Evolutionary conservation across 805 yeast species (phyloP), one percentile per base, ranked within the genome.

Genomic region (Yarrowia porcina): DNA sequence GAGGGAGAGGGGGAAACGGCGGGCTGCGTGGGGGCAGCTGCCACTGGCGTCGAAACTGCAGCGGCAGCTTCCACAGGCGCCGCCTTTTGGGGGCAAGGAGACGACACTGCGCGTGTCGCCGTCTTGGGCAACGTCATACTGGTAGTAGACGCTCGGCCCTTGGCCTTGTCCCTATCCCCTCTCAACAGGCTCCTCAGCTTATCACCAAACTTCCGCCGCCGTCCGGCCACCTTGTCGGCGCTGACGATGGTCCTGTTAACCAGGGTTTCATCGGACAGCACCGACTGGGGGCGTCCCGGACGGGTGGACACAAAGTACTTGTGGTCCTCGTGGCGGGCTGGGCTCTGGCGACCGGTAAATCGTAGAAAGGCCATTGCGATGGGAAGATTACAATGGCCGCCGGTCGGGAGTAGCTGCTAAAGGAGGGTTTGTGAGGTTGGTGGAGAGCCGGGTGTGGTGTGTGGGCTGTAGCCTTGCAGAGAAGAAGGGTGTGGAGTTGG

Each of bases 281-380:
- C 59, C 44, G 59, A 52, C 44, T 25, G 20, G 18, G 59, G 38
- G 13, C 49, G 49, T 8, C 61, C 61, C 12, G 61, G 61, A 9
- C 61, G 61, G 30, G 49, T 39, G 30, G 61, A 27, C 61, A 56
- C 61, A 56, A 56, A 56, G 49, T 30, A 56, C 49, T 39, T 56
- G 49, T 56, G 61, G 28, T 41, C 61, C 49, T 54, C 61, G 47
- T 56, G 47, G 38, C 61, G 47, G 49, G 49, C 36, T 10, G 47
- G 30, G 61, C 39, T 56, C 61, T 56, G 61, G 61, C 49, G 61
- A 56, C 61, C 61, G 61, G 61, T 56, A 23, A 56, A 56, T 56
- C 49, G 44, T 5, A 56, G 49, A 39, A 56, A 56, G 49, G 49
- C 61, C 61, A 56, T 56, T 39, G 49, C 18, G 18, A 33, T 7